Percentiles rank a stretch among this genome's conserved stretches.
Conservation (phyloP, 345 rosid genomes). For the Pelargonium nanum region DNA sequence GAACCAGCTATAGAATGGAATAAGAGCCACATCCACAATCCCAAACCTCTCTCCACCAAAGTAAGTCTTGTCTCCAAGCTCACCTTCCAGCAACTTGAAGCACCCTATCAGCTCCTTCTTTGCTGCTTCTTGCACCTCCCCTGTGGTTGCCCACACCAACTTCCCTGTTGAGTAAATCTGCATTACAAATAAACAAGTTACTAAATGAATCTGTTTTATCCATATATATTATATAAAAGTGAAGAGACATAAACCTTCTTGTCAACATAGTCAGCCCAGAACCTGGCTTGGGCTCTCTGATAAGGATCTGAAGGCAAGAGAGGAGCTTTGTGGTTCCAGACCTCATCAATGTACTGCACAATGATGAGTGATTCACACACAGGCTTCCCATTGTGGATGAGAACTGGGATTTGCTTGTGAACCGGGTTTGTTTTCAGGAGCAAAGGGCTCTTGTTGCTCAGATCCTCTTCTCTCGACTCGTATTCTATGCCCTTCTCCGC, state of each 20-base stretch:
- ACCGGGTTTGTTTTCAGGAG: constrained; percentile 13
- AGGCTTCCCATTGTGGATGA: constrained; percentile 14
- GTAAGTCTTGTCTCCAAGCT: constrained; percentile 24
- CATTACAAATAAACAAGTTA: background rate
- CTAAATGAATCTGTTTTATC: background rate
- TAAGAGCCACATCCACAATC: constrained; percentile 11
- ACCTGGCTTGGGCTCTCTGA: constrained; percentile 6
- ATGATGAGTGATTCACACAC: constrained; percentile 10
- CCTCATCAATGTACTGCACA: constrained; percentile 14
- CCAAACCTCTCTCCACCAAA: constrained; percentile 15
- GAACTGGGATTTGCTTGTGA: constrained; percentile 13
- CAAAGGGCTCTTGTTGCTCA: constrained; percentile 14
- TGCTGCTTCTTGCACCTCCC: constrained; percentile 6
- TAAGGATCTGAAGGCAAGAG: constrained; percentile 12
- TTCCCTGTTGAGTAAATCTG: constrained; percentile 9
- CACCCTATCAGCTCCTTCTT: constrained; percentile 11
- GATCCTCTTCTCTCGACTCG: constrained; percentile 12
- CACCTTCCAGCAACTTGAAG: constrained; percentile 8
- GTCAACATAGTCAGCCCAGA: constrained; percentile 14
- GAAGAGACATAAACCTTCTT: constrained; percentile 10
- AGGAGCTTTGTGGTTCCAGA: constrained; percentile 5
- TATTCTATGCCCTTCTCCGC: constrained; percentile 12
- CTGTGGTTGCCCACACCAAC: background rate
- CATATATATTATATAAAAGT: background rate
- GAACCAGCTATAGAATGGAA: constrained; percentile 15